Evolutionary conservation across 1,139 yeast genomes (phyloP), one percentile per base, ranked within the genome.

Genomic region (Kluyveromyces sp.): DNA sequence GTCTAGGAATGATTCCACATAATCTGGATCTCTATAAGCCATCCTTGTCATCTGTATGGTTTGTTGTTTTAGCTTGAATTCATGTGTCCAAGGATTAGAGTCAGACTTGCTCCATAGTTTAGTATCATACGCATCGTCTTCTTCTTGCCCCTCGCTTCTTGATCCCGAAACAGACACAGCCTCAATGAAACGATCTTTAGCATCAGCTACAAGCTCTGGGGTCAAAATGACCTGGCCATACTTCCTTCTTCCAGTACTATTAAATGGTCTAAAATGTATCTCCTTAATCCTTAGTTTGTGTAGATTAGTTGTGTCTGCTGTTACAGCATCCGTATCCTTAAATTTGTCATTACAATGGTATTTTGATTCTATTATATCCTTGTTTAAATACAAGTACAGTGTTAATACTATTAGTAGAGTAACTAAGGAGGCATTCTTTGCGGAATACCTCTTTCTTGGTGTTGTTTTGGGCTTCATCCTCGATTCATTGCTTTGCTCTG

Each of bases 1-100:
- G 27, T 74, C 72, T 45, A 85, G 63, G 58, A 82, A 84, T 1
- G 82, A 72, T 56, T 84, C 90, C 45, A 86, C 69, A 54, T 74
- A 77, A 37, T 75, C 79, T 0, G 90, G 89, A 35, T 74, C 70
- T 37, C 94, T 71, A 44, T 81, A 74, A 26, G 65, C 66, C 50
- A 86, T 61, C 49, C 95, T 66, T 30, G 67, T 69, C 32, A 79
- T 70, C 27, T 55, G 37, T 28, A 60, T 54, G 1, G 39, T 39
- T 3, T 52, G 44, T 1, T 56, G 39, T 1, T 45, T 48, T 29
- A 64, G 39, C 2, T 44, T 37, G 39, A 57, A 61, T 25, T 47
- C 45, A 41, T 49, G 55, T 10, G 41, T 45, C 39, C 60, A 59
- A 1, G 66, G 66, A 32, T 58, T 59, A 10, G 52, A 47, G 3